Conservation (phyloP, 768 basidiomycete genomes). For the Cystobasidium onofrii region DNA sequence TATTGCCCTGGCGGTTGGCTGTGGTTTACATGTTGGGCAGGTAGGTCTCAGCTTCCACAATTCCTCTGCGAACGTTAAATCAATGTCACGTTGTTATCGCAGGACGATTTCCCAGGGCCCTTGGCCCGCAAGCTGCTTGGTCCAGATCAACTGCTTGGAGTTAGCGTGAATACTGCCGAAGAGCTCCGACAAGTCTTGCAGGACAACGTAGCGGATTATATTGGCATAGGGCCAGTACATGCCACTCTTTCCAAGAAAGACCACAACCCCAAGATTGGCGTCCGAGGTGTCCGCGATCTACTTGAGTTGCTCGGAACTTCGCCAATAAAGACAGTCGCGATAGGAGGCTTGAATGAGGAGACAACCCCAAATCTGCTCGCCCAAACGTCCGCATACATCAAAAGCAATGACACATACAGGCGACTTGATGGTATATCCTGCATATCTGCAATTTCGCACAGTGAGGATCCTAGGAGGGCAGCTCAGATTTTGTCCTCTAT, state of each 20-base stretch:
- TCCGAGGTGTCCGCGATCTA: constrained; percentile 62
- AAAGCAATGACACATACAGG: constrained; percentile 42
- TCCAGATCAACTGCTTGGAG: constrained; percentile 62
- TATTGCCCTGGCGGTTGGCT: constrained; percentile 64
- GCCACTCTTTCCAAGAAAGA: constrained; percentile 70
- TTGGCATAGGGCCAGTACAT: constrained; percentile 81
- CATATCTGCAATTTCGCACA: constrained; percentile 74
- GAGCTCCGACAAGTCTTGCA: constrained; percentile 59
- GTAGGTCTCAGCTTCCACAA: background rate
- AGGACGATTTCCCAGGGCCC: constrained; percentile 49
- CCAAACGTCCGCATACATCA: constrained; percentile 50
- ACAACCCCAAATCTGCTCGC: constrained; percentile 71
- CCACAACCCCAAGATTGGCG: constrained; percentile 59
- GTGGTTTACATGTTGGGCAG: constrained; percentile 81
- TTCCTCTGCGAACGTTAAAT: no score
- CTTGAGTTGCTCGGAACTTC: constrained; percentile 60
- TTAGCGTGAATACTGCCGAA: constrained; percentile 62
- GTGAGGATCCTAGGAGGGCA: constrained; percentile 45
- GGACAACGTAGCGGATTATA: constrained; percentile 66
- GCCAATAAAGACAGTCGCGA: constrained; percentile 65
- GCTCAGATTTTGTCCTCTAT: constrained; percentile 31
- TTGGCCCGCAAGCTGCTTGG: constrained; percentile 64
- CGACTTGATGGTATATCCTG: constrained; percentile 74
- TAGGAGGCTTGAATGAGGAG: constrained; percentile 76
- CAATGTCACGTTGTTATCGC: background rate